Base-by-base conservation (phyloP, 106 monocot genomes). In the Phalaenopsis aphrodite region DNA sequence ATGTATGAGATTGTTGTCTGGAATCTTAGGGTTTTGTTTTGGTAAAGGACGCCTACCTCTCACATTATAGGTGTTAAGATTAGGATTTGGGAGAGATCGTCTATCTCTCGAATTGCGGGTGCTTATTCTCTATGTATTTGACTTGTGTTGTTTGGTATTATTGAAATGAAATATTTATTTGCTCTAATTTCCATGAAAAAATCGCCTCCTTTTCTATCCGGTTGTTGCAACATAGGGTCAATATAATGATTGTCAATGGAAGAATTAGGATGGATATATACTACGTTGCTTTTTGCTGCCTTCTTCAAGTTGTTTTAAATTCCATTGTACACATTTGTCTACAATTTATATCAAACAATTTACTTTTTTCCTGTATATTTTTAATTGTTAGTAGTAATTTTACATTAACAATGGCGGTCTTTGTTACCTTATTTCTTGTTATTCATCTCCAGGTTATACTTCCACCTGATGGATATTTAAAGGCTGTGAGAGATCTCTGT, bases 381-480 rank as follows among this genome's bases (percentile, higher is more conserved):
- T 39, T 36, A n/a, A 21, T n/a, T 61, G 2, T n/a, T 61, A 8
- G 21, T 21, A 61, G 21, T 21, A 10, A 19, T 61, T 61, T 18
- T 18, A 4, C 61, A 38, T 69, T 69, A 38, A 3, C 69, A 12
- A 8, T 39, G 15, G 69, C 15, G 39, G 38, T 38, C 38, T 69
- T 69, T 69, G 38, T 38, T 0, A 69, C 38, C 11, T 69, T 64
- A 21, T 7, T 64, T 64, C 24, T 23, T 64, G 21, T 8, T 64
- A 64, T 64, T 23, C 5, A 48, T 84, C 61, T 58, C 24, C 83
- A 99, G 99, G 99, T 99, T 75, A 87, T 91, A 84, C 72, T 95
- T 12, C 99, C 99, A 49, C 95, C 99, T 78, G 93, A 91, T 85
- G 99, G 99, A 75, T 99, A 95, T 86, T 84, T 99, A 75, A 99